Percentiles rank a stretch among this genome's conserved stretches.
Evolutionary conservation across 441 rosid species (phyloP).

Genomic region (Manihot esculenta): DNA sequence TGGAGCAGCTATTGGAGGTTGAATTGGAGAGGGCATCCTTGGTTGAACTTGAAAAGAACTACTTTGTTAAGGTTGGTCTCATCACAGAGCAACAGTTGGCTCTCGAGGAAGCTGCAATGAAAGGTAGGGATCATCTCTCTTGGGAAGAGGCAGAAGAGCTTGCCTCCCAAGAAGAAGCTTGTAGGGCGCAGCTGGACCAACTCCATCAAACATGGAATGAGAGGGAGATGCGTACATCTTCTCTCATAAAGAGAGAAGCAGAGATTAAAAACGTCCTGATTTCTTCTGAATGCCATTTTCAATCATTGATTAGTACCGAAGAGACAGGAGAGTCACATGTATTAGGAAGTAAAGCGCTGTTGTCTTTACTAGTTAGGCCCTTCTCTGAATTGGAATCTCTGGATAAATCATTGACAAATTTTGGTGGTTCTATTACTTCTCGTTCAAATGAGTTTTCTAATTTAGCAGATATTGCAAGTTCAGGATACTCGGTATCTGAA

Average conservation of each 20-base stretch:
- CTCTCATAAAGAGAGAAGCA: conserved; percentile 66
- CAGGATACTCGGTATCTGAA: conserved; percentile 65
- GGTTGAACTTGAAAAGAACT: conserved; percentile 85
- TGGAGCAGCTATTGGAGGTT: conserved; percentile 80
- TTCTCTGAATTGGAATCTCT: conserved; percentile 71
- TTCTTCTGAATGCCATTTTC: conserved; percentile 65
- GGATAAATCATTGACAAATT: conserved; percentile 55
- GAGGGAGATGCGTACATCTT: conserved; percentile 67
- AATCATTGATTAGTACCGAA: conserved; percentile 54
- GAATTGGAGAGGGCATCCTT: conserved; percentile 79
- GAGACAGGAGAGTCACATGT: conserved; percentile 50
- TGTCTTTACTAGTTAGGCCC: conserved; percentile 61
- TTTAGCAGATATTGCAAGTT: conserved; percentile 53
- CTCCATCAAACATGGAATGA: conserved; percentile 92
- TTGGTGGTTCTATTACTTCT: conserved; percentile 44
- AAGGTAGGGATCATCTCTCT: conserved; percentile 92
- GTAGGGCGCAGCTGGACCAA: conserved; percentile 83
- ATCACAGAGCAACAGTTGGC: conserved; percentile 90
- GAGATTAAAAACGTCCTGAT: conserved; percentile 61
- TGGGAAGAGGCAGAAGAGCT: conserved; percentile 99
- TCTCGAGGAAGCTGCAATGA: conserved; percentile 87
- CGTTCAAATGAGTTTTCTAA: conserved; percentile 46
- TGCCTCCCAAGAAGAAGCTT: conserved; percentile 98
- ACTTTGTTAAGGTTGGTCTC: conserved; percentile 81
- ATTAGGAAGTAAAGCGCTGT: conserved; percentile 60